These are phyloP conservation scores for Kuraishia floccosa DNA, from an alignment of 805 yeast species.

Conservation along the genomic window DNA sequence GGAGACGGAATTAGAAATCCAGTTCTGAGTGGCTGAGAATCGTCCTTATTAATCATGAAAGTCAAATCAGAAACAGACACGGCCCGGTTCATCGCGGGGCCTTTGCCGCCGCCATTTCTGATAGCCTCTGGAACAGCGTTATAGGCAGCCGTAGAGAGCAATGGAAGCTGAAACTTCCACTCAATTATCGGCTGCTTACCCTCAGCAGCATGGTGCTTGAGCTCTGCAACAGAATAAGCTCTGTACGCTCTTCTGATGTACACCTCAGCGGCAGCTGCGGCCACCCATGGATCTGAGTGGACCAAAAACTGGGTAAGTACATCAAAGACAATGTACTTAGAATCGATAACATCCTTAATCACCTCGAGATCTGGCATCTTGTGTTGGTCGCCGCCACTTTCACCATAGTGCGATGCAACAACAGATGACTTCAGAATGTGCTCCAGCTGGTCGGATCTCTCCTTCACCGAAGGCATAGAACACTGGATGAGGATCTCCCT, in stretches of 20 bases:
- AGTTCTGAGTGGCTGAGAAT: constrained; percentile 63
- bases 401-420: constrained; percentile 83
- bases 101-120: constrained; percentile 22
- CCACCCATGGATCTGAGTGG: constrained; percentile 76
- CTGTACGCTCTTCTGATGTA: constrained; percentile 95
- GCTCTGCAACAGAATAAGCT: constrained; percentile 80
- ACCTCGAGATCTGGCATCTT: constrained; percentile 73
- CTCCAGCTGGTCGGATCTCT: constrained; percentile 94
- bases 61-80: constrained; percentile 89
- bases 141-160: constrained; percentile 59
- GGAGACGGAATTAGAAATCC: constrained; percentile 76
- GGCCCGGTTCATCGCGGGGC: constrained; percentile 58
- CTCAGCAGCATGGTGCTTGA: constrained; percentile 46
- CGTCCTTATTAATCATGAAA: constrained; percentile 60
- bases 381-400: constrained; percentile 56
- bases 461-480: constrained; percentile 91
- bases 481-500: constrained; percentile 95
- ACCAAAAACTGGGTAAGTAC: constrained; percentile 87
- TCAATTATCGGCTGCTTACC: constrained; percentile 57
- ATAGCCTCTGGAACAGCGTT: constrained; percentile 49
- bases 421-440: constrained; percentile 82
- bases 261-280: constrained; percentile 94
- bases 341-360: constrained; percentile 87
- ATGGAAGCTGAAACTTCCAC: constrained; percentile 84
- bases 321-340: constrained; percentile 92